These are phyloP conservation scores for Vaucheria bursata DNA, from an alignment of 352 stramenopile genomes.

Conservation along the genomic window DNA sequence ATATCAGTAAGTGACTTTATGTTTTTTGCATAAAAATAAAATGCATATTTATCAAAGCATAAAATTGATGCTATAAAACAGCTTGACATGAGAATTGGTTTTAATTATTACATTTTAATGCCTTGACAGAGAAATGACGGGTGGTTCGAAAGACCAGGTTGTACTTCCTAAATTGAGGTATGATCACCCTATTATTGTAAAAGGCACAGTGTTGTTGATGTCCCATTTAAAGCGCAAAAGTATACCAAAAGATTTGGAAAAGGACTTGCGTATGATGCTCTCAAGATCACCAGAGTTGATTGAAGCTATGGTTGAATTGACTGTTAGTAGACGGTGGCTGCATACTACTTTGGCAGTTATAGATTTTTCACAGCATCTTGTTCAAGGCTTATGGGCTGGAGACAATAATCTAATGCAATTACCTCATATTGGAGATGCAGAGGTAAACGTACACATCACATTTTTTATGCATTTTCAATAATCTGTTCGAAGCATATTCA, in stretches of 20 bases:
- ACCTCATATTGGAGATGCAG: conserved; percentile 58
- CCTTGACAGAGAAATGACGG: not conserved
- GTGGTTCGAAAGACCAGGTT: conserved; percentile 4
- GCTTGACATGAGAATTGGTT: too few species aligned
- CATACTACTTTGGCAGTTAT: conserved; percentile 89
- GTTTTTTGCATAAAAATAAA: not conserved
- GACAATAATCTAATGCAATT: conserved; percentile 58
- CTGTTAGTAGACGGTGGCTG: conserved; percentile 85
- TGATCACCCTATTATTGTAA: conserved; percentile 61
- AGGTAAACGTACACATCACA: not conserved
- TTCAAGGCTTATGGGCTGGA: conserved; percentile 85
- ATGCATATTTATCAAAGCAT: too few species aligned
- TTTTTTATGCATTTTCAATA: too few species aligned
- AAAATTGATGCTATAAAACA: too few species aligned
- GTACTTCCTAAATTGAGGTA: conserved; percentile 69
- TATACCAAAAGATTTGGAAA: conserved; percentile 50
- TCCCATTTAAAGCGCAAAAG: conserved; percentile 83
- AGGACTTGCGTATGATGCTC: conserved; percentile 69
- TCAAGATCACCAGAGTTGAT: conserved; percentile 83
- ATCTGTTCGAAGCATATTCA: too few species aligned
- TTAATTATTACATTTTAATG: too few species aligned
- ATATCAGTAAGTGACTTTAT: conserved; percentile 17
- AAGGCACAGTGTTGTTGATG: conserved; percentile 82
- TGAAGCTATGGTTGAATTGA: conserved; percentile 97
- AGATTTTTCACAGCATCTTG: conserved; percentile 92